Conservation (phyloP, 2,329 filamentous ascomycete genomes). For the Cytospora schulzeri region DNA sequence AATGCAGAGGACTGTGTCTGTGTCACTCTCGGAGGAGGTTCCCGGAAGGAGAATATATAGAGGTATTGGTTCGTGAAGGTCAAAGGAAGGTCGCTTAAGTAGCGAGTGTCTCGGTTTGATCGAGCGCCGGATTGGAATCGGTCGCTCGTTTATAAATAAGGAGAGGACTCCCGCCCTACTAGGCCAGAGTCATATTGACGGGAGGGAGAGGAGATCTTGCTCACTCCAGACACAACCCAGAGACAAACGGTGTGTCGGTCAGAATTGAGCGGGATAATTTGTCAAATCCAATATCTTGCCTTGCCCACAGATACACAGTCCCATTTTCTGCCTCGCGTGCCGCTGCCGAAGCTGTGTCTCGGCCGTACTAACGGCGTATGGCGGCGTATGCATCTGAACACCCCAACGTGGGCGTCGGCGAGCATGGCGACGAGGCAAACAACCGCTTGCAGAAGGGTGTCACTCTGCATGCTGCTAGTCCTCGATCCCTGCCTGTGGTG, state of each 20-base stretch:
- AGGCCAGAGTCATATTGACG: conserved; percentile 26
- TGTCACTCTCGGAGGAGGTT: conserved; percentile 13
- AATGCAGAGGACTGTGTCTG: neutral
- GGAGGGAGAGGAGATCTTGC: conserved; percentile 10
- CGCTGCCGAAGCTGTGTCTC: conserved; percentile 22
- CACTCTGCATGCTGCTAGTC: neutral
- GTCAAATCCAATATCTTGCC: neutral
- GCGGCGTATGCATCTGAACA: neutral
- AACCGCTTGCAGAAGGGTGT: conserved; percentile 2
- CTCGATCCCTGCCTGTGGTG: conserved; percentile 5
- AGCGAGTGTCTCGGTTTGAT: conserved; percentile 30
- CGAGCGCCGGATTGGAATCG: conserved; percentile 24
- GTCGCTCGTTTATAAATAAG: conserved; percentile 24
- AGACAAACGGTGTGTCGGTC: conserved; percentile 10
- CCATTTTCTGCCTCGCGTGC: conserved; percentile 9
- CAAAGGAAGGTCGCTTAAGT: conserved; percentile 26
- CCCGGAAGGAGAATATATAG: conserved; percentile 10
- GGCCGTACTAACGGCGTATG: conserved; percentile 21
- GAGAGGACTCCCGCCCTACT: conserved; percentile 12
- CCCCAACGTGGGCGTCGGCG: conserved; percentile 11
- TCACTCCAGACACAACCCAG: conserved; percentile 6
- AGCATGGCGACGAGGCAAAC: conserved; percentile 12
- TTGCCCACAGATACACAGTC: conserved; percentile 5
- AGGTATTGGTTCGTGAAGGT: conserved; percentile 1
- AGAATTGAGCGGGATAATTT: conserved; percentile 5